Conservation (phyloP, 108 stramenopile species). For the Cyclotella baltica region DNA sequence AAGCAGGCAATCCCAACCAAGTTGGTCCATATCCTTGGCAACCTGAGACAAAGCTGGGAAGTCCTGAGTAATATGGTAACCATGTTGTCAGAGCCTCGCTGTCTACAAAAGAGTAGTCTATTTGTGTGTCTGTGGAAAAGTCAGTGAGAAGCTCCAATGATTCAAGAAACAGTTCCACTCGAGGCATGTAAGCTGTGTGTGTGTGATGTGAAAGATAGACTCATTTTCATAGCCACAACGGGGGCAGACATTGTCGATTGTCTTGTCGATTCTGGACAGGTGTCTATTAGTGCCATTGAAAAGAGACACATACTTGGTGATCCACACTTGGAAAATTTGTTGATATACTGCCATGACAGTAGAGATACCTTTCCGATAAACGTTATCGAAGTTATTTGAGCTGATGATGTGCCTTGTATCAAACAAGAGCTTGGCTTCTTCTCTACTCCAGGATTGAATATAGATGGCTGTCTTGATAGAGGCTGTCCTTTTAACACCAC, state of each 20-base stretch:
- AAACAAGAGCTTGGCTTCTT: not conserved
- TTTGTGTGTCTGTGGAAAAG: no score
- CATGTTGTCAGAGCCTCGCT: no score
- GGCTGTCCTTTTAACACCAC: not conserved
- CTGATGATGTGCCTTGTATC: not conserved
- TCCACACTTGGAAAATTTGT: not conserved
- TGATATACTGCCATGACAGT: not conserved
- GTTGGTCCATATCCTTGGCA: no score
- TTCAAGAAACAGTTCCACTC: no score
- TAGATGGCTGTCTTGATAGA: not conserved
- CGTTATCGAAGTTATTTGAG: no score
- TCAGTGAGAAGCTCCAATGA: no score
- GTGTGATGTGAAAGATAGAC: not conserved
- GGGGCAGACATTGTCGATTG: not conserved
- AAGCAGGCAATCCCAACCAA: no score
- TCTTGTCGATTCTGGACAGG: not conserved
- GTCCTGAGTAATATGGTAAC: no score
- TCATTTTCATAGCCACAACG: not conserved
- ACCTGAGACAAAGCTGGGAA: no score
- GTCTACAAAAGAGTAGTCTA: no score
- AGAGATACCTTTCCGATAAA: not conserved
- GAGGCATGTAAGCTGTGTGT: no score
- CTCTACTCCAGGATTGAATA: not conserved
- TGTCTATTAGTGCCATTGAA: slow-evolving; percentile 8
- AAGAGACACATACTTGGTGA: slow-evolving; percentile 3